Evolutionary conservation across 768 basidiomycete genomes (phyloP), one percentile per base, ranked within the genome.

Genomic region (Russula lepida): DNA sequence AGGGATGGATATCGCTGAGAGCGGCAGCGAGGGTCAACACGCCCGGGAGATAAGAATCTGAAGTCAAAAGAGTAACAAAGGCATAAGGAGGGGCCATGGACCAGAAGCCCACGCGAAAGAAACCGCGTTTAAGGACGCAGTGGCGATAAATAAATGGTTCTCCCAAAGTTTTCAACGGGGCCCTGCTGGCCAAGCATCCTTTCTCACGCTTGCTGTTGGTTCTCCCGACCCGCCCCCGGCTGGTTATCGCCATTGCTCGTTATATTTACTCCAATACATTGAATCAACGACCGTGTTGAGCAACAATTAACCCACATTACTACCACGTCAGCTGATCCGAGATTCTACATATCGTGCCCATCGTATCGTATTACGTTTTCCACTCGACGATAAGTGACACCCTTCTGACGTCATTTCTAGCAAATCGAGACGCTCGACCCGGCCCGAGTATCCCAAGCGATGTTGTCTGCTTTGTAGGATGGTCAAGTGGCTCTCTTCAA

Each of bases 21-120:
- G 95, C 89, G 56, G 88, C 89, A 33, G 84, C 89, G 69, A 93
- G 79, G 61, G 88, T 82, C 67, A 98, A 85, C 35, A 89, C 94
- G 56, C 97, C 97, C 35, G 92, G 92, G 55, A 98, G 85, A 76
- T 99, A 99, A 28, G 80, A 78, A 71, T 95, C 88, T 33, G 93
- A 92, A 58, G 95, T 93, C 69, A 98, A 75, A 66, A 99, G 88
- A 44, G 95, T 92, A 67, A 88, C 92, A 73, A 97, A 91, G 68
- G 91, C 92, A 80, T 82, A 86, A 72, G 77, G 77, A 77, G 69
- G 59, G 74, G 84, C 78, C 87, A 88, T 88, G 69, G 67, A 72
- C 68, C 64, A 65, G 58, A 27, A 27, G 65, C 52, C 65, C 65
- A 64, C 44, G 59, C 56, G 64, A 54, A 46, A 47, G 43, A 51